phyloP scores from a whole-genome alignment of 1,139 yeast species.

The Blastobotrys ciferrii region DNA sequence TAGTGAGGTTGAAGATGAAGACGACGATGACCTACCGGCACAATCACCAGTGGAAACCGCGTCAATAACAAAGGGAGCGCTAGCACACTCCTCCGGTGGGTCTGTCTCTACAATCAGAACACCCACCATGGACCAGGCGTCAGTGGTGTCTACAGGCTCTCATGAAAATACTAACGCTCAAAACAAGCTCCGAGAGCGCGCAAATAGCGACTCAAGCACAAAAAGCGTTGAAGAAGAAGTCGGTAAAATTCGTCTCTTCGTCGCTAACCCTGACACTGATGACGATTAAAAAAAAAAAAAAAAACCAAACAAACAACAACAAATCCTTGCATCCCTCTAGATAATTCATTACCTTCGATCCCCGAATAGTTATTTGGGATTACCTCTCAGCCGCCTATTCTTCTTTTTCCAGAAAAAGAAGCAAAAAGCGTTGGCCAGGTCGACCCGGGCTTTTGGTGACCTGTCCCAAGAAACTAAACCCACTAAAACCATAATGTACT shows the following conservation, averaged over 20 bases:
- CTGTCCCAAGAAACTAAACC: no score
- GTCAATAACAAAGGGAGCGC: conserved; percentile 8
- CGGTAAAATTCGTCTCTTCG: conserved; percentile 49
- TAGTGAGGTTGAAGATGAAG: conserved; percentile 72
- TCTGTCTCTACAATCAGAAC: conserved; percentile 7
- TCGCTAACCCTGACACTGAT: conserved; percentile 68
- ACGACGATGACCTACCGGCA: conserved; percentile 30
- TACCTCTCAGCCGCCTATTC: no score
- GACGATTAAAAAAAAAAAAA: conserved; percentile 17
- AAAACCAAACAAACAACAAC: not conserved
- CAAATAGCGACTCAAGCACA: conserved; percentile 27
- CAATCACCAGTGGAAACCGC: conserved; percentile 13
- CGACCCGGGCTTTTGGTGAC: no score
- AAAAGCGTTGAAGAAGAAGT: conserved; percentile 42
- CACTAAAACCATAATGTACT: no score
- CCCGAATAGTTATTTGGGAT: not conserved
- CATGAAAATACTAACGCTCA: conserved; percentile 7
- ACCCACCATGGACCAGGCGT: conserved; percentile 5
- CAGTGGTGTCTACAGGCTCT: conserved; percentile 11
- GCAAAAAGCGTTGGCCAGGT: no score
- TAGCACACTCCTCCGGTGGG: conserved; percentile 3
- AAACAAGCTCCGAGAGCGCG: conserved; percentile 18
- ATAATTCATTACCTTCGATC: not conserved
- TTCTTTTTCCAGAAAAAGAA: no score
- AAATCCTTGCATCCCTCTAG: not conserved